These are phyloP conservation scores for Nowakowskiella sp. DNA, from an alignment of 192 early-diverging fungal genomes.

Conservation along the genomic window DNA sequence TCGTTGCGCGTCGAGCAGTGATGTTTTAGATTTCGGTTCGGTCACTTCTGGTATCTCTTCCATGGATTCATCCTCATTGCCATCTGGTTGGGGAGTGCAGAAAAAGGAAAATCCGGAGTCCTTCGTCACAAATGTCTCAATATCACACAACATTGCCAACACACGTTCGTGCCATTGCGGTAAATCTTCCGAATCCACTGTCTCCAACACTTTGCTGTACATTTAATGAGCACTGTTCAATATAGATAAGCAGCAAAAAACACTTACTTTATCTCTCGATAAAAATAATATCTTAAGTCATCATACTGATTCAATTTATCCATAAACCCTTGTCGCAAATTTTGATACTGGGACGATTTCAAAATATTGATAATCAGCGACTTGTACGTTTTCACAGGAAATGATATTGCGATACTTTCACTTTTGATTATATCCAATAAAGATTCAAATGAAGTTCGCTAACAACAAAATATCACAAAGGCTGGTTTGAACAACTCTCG, in stretches of 20 bases:
- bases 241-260: not conserved
- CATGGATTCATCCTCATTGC: not conserved
- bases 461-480: not conserved
- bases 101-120: not conserved
- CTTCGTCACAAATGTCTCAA: not conserved
- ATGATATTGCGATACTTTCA: constrained; percentile 45
- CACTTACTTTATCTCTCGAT: constrained; percentile 48
- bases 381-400: constrained; percentile 25
- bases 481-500: too few species aligned
- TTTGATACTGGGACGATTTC: constrained; percentile 1
- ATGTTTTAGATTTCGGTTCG: constrained; percentile 1
- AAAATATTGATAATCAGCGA: constrained; percentile 40
- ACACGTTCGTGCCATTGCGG: not conserved
- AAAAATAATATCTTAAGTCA: constrained; percentile 81
- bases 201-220: not conserved
- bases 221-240: not conserved
- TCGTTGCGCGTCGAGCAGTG: not conserved
- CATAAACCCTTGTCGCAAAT: constrained; percentile 50
- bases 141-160: too few species aligned
- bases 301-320: constrained; percentile 73
- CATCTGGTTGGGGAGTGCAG: constrained; percentile 4
- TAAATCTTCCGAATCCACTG: not conserved
- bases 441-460: constrained; percentile 63
- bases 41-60: constrained; percentile 3
- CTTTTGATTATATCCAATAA: constrained; percentile 61